Percentiles rank a stretch among this genome's conserved stretches.
Evolutionary conservation across 768 basidiomycete genomes (phyloP).

Genomic region (Auricularia auricula-judae): DNA sequence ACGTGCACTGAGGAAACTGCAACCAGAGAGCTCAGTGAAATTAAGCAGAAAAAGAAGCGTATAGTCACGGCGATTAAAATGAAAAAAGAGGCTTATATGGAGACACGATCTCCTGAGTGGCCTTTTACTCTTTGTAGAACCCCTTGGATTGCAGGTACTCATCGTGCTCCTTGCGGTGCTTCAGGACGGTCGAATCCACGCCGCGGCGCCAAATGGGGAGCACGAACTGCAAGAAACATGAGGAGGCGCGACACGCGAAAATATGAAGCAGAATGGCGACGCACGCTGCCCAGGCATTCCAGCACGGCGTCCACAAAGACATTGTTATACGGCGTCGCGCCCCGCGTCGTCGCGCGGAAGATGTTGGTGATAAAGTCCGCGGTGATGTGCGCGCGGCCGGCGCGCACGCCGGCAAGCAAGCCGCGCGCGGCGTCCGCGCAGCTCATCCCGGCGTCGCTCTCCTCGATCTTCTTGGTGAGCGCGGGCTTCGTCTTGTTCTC

Average conservation of each 20-base stretch:
- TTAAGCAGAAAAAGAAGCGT: no score
- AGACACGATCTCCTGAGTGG: no score
- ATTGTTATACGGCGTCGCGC: constrained; percentile 49
- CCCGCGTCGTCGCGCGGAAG: constrained; percentile 59
- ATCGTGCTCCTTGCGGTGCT: constrained; percentile 36
- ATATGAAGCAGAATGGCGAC: constrained; percentile 6
- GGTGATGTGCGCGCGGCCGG: constrained; percentile 64
- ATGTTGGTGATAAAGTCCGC: constrained; percentile 56
- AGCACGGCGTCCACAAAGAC: constrained; percentile 43
- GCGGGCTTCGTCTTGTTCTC: constrained; percentile 72
- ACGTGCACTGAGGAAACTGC: no score
- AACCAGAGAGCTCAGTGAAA: no score
- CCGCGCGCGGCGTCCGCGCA: constrained; percentile 51
- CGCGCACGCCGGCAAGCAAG: constrained; percentile 55
- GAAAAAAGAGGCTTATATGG: no score
- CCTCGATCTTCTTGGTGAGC: constrained; percentile 68
- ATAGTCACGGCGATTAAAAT: no score
- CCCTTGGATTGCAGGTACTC: constrained; percentile 32
- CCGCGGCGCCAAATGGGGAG: constrained; percentile 41
- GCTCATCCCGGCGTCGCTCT: constrained; percentile 49
- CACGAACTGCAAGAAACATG: constrained; percentile 27
- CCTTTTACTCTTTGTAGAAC: constrained; percentile 20
- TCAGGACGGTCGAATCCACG: constrained; percentile 36
- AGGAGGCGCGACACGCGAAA: constrained; percentile 6
- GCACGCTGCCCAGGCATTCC: constrained; percentile 31